Evolutionary conservation across 225 moss, liverwort and hornwort genomes (phyloP).

Genomic region (Physcomitrium patens): DNA sequence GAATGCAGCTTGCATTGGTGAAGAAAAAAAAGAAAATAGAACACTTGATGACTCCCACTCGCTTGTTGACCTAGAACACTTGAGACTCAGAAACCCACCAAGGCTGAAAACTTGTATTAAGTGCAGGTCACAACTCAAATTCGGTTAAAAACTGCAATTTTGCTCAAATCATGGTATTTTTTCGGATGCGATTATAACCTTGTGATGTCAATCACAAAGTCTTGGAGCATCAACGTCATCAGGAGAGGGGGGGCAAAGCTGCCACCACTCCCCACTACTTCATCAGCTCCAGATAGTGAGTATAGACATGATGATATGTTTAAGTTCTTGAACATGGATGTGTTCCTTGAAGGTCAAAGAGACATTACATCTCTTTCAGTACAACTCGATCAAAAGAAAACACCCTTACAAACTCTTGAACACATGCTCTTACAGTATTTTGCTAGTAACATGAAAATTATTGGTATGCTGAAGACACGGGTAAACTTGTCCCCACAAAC

Average conservation of each 20-base stretch:
- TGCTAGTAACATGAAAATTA: constrained; percentile 1
- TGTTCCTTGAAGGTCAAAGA: constrained; percentile 44
- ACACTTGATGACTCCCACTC: neutral
- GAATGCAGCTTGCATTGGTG: constrained; percentile 1
- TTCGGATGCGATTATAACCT: constrained; percentile 46
- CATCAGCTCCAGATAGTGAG: constrained; percentile 64
- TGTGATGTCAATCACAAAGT: constrained; percentile 58
- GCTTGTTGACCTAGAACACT: neutral
- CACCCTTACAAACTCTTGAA: neutral
- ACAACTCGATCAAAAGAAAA: constrained; percentile 23
- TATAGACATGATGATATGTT: constrained; percentile 49
- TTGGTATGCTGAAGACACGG: neutral
- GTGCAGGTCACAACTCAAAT: neutral
- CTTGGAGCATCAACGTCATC: constrained; percentile 49
- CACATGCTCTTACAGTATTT: neutral
- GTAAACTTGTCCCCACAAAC: neutral
- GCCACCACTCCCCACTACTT: constrained; percentile 56
- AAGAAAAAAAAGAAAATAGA: neutral
- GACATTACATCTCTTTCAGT: constrained; percentile 50
- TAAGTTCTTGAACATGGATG: constrained; percentile 42
- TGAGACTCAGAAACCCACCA: neutral
- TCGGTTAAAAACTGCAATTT: neutral
- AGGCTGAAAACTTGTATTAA: neutral
- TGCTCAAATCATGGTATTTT: constrained; percentile 24
- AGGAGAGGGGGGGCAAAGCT: constrained; percentile 48